These are phyloP conservation scores for Euphorbia peplus DNA, from an alignment of 345 rosid genomes.

Conservation along the genomic window DNA sequence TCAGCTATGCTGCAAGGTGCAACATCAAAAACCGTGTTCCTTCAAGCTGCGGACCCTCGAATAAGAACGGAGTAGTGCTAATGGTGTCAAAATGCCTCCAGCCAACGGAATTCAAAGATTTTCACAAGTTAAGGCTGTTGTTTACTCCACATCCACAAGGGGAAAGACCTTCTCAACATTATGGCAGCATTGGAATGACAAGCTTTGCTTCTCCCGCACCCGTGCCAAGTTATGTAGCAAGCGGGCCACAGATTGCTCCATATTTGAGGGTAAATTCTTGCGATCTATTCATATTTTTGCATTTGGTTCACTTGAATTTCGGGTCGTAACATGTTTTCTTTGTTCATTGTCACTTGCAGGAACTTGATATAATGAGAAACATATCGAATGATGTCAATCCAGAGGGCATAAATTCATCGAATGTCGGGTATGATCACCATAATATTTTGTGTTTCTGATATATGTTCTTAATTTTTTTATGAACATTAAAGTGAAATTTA, in stretches of 20 bases:
- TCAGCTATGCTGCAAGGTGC: conserved; percentile 58
- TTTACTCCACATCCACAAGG: conserved; percentile 1
- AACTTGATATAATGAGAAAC: background rate
- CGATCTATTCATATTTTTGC: background rate
- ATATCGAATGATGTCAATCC: background rate
- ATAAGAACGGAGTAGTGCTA: conserved; percentile 7
- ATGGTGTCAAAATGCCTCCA: background rate
- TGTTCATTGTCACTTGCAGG: background rate
- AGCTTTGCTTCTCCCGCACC: background rate
- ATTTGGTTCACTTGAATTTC: background rate
- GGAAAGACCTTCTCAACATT: background rate
- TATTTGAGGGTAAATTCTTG: conserved; percentile 25
- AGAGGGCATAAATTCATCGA: conserved; percentile 11
- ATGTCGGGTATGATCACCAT: background rate
- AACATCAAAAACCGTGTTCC: conserved; percentile 19
- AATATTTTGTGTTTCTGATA: background rate
- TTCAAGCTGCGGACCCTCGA: conserved; percentile 3
- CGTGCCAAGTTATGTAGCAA: background rate
- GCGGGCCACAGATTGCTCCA: background rate
- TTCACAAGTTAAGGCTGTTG: background rate
- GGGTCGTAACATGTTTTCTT: background rate
- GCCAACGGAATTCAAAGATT: background rate
- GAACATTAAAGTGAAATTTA: no score
- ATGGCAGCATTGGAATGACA: background rate
- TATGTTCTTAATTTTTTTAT: background rate